These are phyloP conservation scores for Botrytis hyacinthi DNA, from an alignment of 2,329 filamentous ascomycete species.

Conservation along the genomic window DNA sequence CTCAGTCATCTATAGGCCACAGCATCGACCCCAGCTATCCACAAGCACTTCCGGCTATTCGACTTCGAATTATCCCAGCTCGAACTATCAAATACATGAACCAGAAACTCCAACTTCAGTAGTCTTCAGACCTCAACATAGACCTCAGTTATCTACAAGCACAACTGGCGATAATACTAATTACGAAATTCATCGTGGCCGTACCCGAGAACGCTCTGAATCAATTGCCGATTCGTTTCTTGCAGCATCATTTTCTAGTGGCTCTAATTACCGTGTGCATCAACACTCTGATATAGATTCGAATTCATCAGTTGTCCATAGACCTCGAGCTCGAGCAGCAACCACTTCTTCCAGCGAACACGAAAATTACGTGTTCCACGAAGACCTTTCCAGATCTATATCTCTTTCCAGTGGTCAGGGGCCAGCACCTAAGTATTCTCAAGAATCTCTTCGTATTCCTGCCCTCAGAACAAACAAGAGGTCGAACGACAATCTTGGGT, in stretches of 20 bases:
- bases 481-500: slow-evolving; percentile 50
- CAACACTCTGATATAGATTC: slow-evolving; percentile 46
- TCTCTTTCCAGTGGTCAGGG: slow-evolving; percentile 39
- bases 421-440: slow-evolving; percentile 49
- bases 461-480: slow-evolving; percentile 51
- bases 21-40: slow-evolving; percentile 5
- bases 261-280: slow-evolving; percentile 51
- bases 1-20: slow-evolving; percentile 20
- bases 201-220: slow-evolving; percentile 6
- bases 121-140: slow-evolving; percentile 13
- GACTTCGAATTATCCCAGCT: slow-evolving; percentile 8
- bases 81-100: slow-evolving; percentile 21
- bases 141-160: slow-evolving; percentile 17
- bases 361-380: slow-evolving; percentile 55
- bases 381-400: slow-evolving; percentile 43
- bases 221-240: slow-evolving; percentile 22
- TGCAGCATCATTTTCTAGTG: slow-evolving; percentile 25
- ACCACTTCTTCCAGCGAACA: slow-evolving; percentile 29
- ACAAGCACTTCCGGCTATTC: slow-evolving; percentile 19
- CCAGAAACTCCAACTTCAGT: slow-evolving; percentile 18
- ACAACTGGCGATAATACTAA: slow-evolving; percentile 19
- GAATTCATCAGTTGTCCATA: slow-evolving; percentile 40
- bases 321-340: slow-evolving; percentile 32
- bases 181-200: slow-evolving; percentile 12
- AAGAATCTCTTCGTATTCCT: slow-evolving; percentile 58